A percentile compares a stretch with the other conserved stretches of the same genome.
phyloP scores from a whole-genome alignment of 371 early-diverging fungal genomes.

The Mortierella sp. region DNA sequence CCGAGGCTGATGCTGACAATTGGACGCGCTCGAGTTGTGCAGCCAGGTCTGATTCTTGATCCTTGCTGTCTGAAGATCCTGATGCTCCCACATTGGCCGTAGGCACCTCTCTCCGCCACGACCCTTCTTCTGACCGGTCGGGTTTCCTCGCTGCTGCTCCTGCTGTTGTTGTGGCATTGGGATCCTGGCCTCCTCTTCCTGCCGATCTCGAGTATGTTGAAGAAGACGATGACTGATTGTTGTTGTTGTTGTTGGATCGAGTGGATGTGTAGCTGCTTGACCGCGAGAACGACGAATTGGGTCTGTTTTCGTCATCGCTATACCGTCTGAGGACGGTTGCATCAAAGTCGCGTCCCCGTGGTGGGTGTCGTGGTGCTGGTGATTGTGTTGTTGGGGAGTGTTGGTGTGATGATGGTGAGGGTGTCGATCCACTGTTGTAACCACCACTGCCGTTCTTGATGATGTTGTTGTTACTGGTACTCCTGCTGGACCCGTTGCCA shows the following conservation, averaged over 20 bases:
- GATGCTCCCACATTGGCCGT: background rate
- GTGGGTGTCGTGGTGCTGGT: conserved; percentile 32
- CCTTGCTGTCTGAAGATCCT: background rate
- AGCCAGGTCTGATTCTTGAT: background rate
- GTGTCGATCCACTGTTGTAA: background rate
- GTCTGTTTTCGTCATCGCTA: conserved; percentile 37
- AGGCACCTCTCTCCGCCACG: conserved; percentile 27
- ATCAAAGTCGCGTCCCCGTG: conserved; percentile 59
- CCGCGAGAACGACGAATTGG: conserved; percentile 29
- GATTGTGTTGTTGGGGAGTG: conserved; percentile 16
- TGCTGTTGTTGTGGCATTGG: too few relatives aligned
- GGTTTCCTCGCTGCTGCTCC: conserved; percentile 7
- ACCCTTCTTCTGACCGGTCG: conserved; percentile 23
- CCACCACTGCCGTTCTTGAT: background rate
- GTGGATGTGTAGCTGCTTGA: conserved; percentile 30
- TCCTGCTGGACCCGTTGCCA: background rate
- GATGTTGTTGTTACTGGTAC: conserved; percentile 4
- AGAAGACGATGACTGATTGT: conserved; percentile 1
- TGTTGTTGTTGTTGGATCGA: conserved; percentile 21
- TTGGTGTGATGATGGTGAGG: conserved; percentile 4
- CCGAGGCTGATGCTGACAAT: background rate
- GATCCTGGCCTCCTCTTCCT: conserved; percentile 7
- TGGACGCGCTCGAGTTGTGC: conserved; percentile 16
- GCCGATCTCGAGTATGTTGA: background rate
- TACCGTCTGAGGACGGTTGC: conserved; percentile 53